Base-by-base conservation (phyloP, 169 alveolate species). In the Plasmodium knowlesi region DNA sequence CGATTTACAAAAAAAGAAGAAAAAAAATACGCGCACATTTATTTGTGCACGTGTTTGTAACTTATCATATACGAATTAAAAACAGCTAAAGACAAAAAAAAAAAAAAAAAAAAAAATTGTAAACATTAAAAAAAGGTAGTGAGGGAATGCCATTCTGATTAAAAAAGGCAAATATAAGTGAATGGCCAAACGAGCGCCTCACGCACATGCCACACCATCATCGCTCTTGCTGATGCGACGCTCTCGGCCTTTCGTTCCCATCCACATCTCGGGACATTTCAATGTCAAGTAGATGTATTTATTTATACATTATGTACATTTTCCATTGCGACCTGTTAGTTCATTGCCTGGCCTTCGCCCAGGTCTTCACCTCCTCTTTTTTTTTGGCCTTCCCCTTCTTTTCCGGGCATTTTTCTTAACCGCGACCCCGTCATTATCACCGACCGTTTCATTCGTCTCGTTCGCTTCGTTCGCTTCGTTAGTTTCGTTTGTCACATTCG, bases 341-440 rank as follows among this genome's bases (percentile, higher is more conserved):
- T 54, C 74, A 22, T 22, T 16, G 79, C 46, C 79, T 50, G 19
- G 2, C 25, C 37, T 9, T 41, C 39, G n/a, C 57, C 70, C 32
- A 82, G 10, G 4, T 41, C 8, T 57, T 54, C 79, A 53, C 71
- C 41, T 82, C 54, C 41, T 19, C 9, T 32, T 30, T 67, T 14
- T 83, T 61, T 83, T 83, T 37, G 28, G 39, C 43, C 73, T 83
- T 16, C 57, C 73, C 41, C 32, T 83, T 54, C 16, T 61, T 34
- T 67, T 67, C 76, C 76, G n/a, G 19, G 37, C 16, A 22, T 67
- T 67, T 67, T 67, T 67, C 76, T 67, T 5, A 67, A 19, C 76
- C 76, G 41, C 70, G 1, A 5, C 16, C 39, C 19, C 67, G 43
- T 19, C 41, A n/a, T 41, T 46, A 9, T 14, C 41, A n/a, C 25